These are phyloP conservation scores for Chaetomium fimeti DNA, from an alignment of 495 filamentous ascomycete genomes.

Conservation along the genomic window DNA sequence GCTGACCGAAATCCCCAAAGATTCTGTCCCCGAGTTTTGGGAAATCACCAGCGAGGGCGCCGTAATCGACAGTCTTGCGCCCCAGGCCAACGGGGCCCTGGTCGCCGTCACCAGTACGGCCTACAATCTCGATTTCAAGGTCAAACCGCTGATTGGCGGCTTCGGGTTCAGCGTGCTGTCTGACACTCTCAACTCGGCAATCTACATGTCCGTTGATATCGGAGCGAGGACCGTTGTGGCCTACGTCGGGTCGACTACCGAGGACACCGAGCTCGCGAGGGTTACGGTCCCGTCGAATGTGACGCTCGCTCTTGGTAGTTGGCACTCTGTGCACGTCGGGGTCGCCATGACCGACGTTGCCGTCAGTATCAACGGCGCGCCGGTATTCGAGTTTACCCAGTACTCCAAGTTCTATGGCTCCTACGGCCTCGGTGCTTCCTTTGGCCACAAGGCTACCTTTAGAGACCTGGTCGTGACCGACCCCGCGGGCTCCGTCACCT, in stretches of 20 bases:
- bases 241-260: neutral
- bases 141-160: conserved; percentile 1
- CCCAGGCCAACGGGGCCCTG: neutral
- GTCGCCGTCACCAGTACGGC: conserved; percentile 6
- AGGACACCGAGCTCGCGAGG: neutral
- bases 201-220: conserved; percentile 6
- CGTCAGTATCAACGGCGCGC: neutral
- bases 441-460: conserved; percentile 3
- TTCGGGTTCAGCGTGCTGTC: conserved; percentile 5
- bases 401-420: conserved; percentile 8
- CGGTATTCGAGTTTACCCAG: conserved; percentile 4
- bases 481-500: neutral
- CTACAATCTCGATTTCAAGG: conserved; percentile 3
- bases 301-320: neutral
- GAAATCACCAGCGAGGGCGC: conserved; percentile 1
- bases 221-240: neutral
- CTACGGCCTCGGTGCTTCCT: conserved; percentile 3
- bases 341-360: neutral
- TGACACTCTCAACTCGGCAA: conserved; percentile 6
- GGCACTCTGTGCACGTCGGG: neutral
- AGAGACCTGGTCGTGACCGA: neutral
- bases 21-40: neutral
- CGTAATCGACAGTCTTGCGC: conserved; percentile 5
- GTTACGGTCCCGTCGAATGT: conserved; percentile 2
- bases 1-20: conserved; percentile 1